Conservation (phyloP, 768 basidiomycete species). For the Hortiboletus campestris region DNA sequence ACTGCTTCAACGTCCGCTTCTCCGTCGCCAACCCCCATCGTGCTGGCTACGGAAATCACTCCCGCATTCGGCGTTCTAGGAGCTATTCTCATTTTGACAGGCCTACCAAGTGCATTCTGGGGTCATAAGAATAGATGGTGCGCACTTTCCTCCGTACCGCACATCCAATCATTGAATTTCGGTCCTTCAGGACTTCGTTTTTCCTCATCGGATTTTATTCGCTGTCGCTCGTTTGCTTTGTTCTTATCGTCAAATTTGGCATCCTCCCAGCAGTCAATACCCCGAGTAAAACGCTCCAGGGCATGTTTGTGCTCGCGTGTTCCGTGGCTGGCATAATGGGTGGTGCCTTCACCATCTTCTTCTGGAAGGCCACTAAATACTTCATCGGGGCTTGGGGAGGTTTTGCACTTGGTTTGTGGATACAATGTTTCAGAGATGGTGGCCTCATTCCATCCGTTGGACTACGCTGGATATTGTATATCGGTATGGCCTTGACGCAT, state of each 20-base stretch:
- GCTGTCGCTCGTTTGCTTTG: constrained; percentile 78
- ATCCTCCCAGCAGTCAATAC: constrained; percentile 82
- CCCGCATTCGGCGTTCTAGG: constrained; percentile 91
- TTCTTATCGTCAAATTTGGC: constrained; percentile 86
- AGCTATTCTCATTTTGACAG: constrained; percentile 83
- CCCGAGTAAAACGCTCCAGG: constrained; percentile 74
- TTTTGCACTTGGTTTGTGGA: constrained; percentile 81
- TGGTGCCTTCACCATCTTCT: constrained; percentile 86
- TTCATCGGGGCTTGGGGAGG: constrained; percentile 63
- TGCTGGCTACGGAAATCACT: constrained; percentile 66
- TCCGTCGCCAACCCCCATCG: constrained; percentile 34
- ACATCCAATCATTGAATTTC: constrained; percentile 5
- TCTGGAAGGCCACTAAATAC: constrained; percentile 87
- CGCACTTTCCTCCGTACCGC: constrained; percentile 20
- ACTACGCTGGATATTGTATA: constrained; percentile 86
- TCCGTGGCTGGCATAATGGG: constrained; percentile 80
- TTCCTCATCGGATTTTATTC: constrained; percentile 93
- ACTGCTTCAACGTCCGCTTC: constrained; percentile 46
- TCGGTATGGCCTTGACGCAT: constrained; percentile 49
- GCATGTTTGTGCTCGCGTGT: constrained; percentile 85
- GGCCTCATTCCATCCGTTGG: constrained; percentile 78
- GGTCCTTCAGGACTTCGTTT: constrained; percentile 74
- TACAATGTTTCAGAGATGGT: constrained; percentile 81
- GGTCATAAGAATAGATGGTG: constrained; percentile 97
- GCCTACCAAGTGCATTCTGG: constrained; percentile 85